Conservation (phyloP, 768 basidiomycete species). For the Tulasnella sp. region DNA sequence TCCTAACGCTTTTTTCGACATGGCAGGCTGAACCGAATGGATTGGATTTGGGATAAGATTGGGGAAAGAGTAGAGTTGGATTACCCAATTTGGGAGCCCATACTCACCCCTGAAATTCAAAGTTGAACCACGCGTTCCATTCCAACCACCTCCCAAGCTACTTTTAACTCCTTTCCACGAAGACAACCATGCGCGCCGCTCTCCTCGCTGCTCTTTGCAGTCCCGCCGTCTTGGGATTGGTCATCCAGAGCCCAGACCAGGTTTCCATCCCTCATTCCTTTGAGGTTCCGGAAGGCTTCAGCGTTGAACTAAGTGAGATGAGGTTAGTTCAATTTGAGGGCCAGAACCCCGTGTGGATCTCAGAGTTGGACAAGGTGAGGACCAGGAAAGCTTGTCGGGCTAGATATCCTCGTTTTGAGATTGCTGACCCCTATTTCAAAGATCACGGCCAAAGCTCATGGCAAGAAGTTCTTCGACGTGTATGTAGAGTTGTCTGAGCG, state of each 20-base stretch:
- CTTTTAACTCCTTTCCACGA: neutral
- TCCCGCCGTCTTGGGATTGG: neutral
- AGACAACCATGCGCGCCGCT: slow-evolving; percentile 6
- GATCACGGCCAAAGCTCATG: slow-evolving; percentile 68
- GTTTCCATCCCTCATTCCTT: neutral
- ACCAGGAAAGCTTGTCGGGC: neutral
- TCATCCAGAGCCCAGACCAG: neutral
- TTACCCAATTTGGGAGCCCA: too few species aligned
- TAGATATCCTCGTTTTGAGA: neutral
- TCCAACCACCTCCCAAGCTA: slow-evolving; percentile 6
- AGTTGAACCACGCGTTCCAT: slow-evolving; percentile 10
- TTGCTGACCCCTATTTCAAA: slow-evolving; percentile 25
- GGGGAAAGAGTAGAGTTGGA: too few species aligned
- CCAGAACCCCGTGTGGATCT: slow-evolving; percentile 61
- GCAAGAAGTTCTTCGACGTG: slow-evolving; percentile 80
- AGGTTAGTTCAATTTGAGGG: slow-evolving; percentile 65
- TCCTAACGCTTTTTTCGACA: slow-evolving; percentile 60
- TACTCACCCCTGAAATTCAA: neutral
- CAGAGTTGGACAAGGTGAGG: slow-evolving; percentile 77
- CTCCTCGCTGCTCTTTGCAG: slow-evolving; percentile 1
- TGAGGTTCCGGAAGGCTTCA: slow-evolving; percentile 39
- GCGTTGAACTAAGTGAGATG: slow-evolving; percentile 56
- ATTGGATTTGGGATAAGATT: too few species aligned
- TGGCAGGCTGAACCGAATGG: slow-evolving; percentile 21
- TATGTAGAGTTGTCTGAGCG: too few species aligned